These are phyloP conservation scores for Cryptosporidium baileyi DNA, from an alignment of 169 alveolate species.

Conservation along the genomic window DNA sequence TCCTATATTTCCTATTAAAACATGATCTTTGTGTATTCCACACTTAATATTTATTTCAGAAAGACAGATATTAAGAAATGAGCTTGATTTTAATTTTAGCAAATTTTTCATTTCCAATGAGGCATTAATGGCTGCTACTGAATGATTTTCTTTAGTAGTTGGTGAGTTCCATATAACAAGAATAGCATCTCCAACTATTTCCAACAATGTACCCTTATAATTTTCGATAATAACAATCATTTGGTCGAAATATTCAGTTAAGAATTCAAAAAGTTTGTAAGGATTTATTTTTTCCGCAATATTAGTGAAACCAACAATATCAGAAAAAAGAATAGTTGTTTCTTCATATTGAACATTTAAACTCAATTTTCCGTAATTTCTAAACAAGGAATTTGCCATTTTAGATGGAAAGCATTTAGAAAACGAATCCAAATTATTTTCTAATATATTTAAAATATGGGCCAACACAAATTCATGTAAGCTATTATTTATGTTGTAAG, in stretches of 20 bases:
- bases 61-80: neutral
- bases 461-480: neutral
- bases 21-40: constrained; percentile 60
- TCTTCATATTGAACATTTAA: neutral
- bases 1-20: constrained; percentile 69
- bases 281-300: constrained; percentile 40
- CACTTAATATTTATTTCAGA: constrained; percentile 40
- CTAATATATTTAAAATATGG: neutral
- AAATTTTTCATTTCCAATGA: constrained; percentile 51
- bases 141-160: constrained; percentile 35
- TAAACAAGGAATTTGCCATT: neutral
- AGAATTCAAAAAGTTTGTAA: neutral
- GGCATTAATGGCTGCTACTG: constrained; percentile 37
- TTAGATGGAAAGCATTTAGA: constrained; percentile 45
- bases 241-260: constrained; percentile 43
- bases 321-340: constrained; percentile 61
- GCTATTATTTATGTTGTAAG: neutral
- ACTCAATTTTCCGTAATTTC: neutral
- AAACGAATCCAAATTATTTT: neutral
- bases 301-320: constrained; percentile 47
- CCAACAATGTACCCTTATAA: constrained; percentile 48
- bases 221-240: constrained; percentile 30
- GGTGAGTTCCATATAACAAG: constrained; percentile 72
- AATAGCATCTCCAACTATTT: constrained; percentile 69
- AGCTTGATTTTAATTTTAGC: neutral